Evolutionary conservation across 2,329 filamentous ascomycete genomes (phyloP).

Genomic region (Knufia fluminis): DNA sequence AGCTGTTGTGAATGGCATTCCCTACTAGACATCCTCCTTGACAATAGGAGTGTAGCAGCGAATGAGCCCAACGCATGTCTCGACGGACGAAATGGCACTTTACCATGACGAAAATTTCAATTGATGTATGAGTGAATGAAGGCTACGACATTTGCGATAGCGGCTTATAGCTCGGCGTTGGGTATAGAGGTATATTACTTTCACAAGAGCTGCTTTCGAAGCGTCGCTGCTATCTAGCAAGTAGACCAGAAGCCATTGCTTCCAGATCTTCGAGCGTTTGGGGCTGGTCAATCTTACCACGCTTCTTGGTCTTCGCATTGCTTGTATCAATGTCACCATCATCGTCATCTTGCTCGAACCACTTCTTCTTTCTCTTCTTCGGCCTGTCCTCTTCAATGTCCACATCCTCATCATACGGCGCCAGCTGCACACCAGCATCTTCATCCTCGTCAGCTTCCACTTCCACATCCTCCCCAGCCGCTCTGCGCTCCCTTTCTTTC

Average conservation of each 20-base stretch:
- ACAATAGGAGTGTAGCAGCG: too few relatives aligned
- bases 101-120: too few relatives aligned
- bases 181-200: too few relatives aligned
- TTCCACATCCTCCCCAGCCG: conserved; percentile 15
- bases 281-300: conserved; percentile 24
- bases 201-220: too few relatives aligned
- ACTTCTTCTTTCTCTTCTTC: conserved; percentile 33
- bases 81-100: too few relatives aligned
- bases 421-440: conserved; percentile 27
- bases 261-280: conserved; percentile 41
- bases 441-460: conserved; percentile 24
- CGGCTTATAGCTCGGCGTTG: too few relatives aligned
- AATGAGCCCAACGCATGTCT: too few relatives aligned
- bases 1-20: too few relatives aligned
- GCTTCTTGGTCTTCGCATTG: conserved; percentile 21
- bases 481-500: conserved; percentile 26
- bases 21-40: too few relatives aligned
- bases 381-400: conserved; percentile 16
- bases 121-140: too few relatives aligned
- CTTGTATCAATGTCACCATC: conserved; percentile 24
- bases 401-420: conserved; percentile 24
- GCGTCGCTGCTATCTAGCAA: conserved; percentile 21
- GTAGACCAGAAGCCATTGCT: conserved; percentile 36
- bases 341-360: conserved; percentile 26
- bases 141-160: too few relatives aligned